Evolutionary conservation across 495 filamentous ascomycete species (phyloP).

Genomic region (Penicilliopsis zonata): DNA sequence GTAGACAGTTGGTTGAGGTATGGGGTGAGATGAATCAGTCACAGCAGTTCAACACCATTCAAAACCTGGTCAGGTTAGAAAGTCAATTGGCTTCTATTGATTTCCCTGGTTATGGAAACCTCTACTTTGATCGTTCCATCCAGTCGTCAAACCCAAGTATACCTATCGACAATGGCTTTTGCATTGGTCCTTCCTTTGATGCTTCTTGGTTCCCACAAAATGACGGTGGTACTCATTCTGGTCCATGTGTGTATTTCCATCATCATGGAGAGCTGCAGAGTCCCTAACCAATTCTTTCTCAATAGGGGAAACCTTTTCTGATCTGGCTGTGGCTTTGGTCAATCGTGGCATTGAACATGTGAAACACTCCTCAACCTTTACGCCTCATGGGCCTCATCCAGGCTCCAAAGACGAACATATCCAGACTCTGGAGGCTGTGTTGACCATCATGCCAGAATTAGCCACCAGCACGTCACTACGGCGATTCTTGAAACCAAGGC

Average conservation of each 20-base stretch:
- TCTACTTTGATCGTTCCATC: slow-evolving; percentile 15
- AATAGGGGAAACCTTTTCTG: slow-evolving; percentile 7
- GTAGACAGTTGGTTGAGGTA: slow-evolving; percentile 15
- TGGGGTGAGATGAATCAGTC: slow-evolving; percentile 15
- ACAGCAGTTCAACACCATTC: slow-evolving; percentile 12
- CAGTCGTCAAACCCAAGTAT: slow-evolving; percentile 2
- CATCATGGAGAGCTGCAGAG: not conserved
- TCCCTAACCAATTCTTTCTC: not conserved
- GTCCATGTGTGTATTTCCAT: slow-evolving; percentile 10
- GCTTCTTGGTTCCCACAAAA: slow-evolving; percentile 4
- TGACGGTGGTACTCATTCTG: slow-evolving; percentile 3
- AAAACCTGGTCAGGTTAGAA: slow-evolving; percentile 14
- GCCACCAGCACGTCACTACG: slow-evolving; percentile 1
- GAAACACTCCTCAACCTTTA: slow-evolving; percentile 1
- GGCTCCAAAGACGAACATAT: slow-evolving; percentile 6
- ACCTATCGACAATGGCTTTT: slow-evolving; percentile 7
- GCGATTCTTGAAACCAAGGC: slow-evolving; percentile 5
- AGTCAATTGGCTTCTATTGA: slow-evolving; percentile 10
- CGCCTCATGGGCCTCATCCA: slow-evolving; percentile 3
- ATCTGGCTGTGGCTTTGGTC: slow-evolving; percentile 5
- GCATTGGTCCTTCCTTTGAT: slow-evolving; percentile 8
- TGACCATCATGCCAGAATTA: slow-evolving; percentile 6
- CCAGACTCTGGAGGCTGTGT: slow-evolving; percentile 3
- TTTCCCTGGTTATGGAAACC: slow-evolving; percentile 15
- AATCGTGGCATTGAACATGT: slow-evolving; percentile 2